Evolutionary conservation across 2,329 filamentous ascomycete species (phyloP).

Genomic region (Ceratocystis ficicola): DNA sequence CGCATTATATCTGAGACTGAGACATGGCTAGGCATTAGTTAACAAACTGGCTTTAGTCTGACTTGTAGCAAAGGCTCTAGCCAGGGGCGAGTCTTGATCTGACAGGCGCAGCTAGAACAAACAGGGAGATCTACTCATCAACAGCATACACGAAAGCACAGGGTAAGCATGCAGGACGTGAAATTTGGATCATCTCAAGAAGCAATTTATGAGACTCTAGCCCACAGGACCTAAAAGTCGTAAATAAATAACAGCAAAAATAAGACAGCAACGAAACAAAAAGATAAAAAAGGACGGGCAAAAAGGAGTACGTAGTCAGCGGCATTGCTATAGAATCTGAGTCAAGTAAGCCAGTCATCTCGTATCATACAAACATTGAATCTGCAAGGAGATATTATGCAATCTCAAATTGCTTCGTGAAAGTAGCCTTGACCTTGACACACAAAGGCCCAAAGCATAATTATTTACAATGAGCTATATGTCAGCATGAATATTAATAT

Average conservation of each 20-base stretch:
- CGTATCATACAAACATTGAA: background rate
- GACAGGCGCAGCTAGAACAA: background rate
- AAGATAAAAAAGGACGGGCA: background rate
- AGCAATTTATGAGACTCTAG: background rate
- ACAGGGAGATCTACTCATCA: background rate
- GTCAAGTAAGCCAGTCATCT: background rate
- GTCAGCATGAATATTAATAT: background rate
- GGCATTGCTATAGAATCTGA: background rate
- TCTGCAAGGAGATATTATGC: constrained; percentile 2
- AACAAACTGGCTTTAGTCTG: background rate
- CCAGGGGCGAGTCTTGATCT: background rate
- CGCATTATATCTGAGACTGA: background rate
- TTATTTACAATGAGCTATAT: background rate
- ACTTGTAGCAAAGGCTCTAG: too few species aligned
- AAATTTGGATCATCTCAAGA: constrained; percentile 3
- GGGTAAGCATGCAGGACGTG: background rate
- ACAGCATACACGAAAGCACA: background rate
- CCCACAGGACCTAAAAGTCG: too few species aligned
- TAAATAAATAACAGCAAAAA: background rate
- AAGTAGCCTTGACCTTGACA: background rate
- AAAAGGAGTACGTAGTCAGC: background rate
- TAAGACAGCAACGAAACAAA: background rate
- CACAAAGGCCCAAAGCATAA: background rate
- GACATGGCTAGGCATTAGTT: background rate
- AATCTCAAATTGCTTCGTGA: background rate